Base-by-base conservation (phyloP, 2,329 filamentous ascomycete species). In the Parascedosporium putredinis region DNA sequence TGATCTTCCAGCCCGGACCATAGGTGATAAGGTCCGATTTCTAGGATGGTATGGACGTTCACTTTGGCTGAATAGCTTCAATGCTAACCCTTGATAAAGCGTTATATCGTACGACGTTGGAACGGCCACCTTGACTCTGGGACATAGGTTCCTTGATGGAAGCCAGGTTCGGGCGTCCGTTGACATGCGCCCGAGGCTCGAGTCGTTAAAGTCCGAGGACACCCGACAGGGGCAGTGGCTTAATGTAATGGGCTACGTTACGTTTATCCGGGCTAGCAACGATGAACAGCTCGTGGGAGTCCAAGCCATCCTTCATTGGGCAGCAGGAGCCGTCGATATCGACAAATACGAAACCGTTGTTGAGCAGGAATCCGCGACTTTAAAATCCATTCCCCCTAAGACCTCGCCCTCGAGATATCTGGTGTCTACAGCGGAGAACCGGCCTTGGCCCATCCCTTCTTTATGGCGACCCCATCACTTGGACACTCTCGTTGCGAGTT, bases 161-260 rank as follows among this genome's bases (percentile, higher is more conserved):
- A 62, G 62, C 50, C 63, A 67, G 42, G 66, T 75, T 36, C 66
- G 65, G 45, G 83, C 79, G 1, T 61, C 71, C 33, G 86, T 95
- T 31, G 79, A 93, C 58, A 74, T 94, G 52, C 75, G 78, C 48
- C 77, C 90, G 55, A 65, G 94, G 2, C 73, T 95, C 4, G 75
- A 82, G 58, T 74, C 69, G 8, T 67, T 93, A 51, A 78, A 76
- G 18, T 66, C 74, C 20, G 75, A 82, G 50, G 73, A 86, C 47
- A 75, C 85, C 48, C 74, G 81, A 47, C 68, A 85, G 23, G 91
- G 91, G n/a, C 76, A 84, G 52, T 96, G 90, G 89, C 66, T 96
- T 46, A 95, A 96, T 62, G 75, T 96, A 3, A 78, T 96, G 55
- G 91, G 90, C 5, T 94, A 94, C 62, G 71, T 90, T 49, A 74